Evolutionary conservation across 2,329 filamentous ascomycete species (phyloP).

Genomic region (Thyridium curvatum): DNA sequence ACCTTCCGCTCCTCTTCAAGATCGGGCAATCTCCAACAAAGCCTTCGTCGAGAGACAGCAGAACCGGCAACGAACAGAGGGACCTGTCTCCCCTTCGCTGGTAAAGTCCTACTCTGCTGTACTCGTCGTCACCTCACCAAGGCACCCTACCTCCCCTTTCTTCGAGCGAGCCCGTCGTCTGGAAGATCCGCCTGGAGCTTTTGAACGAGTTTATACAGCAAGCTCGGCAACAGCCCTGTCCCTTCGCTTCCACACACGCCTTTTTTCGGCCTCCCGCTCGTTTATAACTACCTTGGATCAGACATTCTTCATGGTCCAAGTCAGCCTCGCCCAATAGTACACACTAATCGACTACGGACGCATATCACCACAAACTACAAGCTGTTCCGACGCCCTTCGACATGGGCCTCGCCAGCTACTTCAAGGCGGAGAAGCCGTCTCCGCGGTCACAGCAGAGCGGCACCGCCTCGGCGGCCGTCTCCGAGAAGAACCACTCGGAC

Average conservation of each 20-base stretch:
- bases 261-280: background rate
- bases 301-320: too few species aligned
- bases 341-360: too few species aligned
- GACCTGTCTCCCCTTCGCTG: too few species aligned
- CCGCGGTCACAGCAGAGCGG: conserved; percentile 2
- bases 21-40: background rate
- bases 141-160: too few species aligned
- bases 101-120: too few species aligned
- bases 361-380: too few species aligned
- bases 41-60: too few species aligned
- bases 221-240: conserved; percentile 3
- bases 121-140: too few species aligned
- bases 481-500: conserved; percentile 28
- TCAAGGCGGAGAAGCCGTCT: conserved; percentile 46
- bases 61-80: too few species aligned
- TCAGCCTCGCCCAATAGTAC: too few species aligned
- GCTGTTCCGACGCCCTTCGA: conserved; percentile 8
- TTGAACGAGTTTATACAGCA: background rate
- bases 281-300: too few species aligned
- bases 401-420: conserved; percentile 59
- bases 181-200: background rate
- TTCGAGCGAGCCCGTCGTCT: too few species aligned
- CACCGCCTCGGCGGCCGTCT: conserved; percentile 10
- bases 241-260: conserved; percentile 7
- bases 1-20: background rate